phyloP scores from a whole-genome alignment of 192 early-diverging fungal species.

The Backusella sp. region DNA sequence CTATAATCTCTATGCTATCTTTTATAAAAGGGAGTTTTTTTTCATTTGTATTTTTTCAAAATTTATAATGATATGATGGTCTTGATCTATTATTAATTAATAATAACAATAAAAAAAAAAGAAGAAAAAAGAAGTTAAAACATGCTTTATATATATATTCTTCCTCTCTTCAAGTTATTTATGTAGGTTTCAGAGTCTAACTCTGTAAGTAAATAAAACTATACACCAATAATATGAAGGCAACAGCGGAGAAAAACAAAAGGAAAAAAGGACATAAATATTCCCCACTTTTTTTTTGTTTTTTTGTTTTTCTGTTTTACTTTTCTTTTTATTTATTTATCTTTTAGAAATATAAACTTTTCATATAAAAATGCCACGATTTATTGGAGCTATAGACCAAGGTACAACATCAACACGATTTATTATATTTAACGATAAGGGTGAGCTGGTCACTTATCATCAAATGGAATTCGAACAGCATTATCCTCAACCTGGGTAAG shows the following conservation, averaged over 20 bases:
- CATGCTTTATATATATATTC: too few species aligned
- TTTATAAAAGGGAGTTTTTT: too few species aligned
- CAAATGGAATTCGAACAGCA: constrained; percentile 83
- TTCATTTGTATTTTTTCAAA: too few species aligned
- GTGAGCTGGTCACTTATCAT: constrained; percentile 66
- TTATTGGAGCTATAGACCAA: constrained; percentile 90
- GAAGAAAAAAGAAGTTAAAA: too few species aligned
- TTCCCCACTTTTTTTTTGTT: background rate
- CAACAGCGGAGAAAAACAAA: background rate
- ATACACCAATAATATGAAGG: background rate
- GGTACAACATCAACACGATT: constrained; percentile 92
- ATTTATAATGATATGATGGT: too few species aligned
- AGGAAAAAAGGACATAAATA: background rate
- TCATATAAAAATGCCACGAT: constrained; percentile 42
- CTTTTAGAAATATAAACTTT: background rate
- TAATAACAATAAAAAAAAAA: too few species aligned
- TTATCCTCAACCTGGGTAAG: constrained; percentile 74
- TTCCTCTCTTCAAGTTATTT: background rate
- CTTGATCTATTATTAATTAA: too few species aligned
- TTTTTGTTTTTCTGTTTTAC: background rate
- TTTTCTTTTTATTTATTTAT: background rate
- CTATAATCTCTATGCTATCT: too few species aligned
- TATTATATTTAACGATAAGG: constrained; percentile 82
- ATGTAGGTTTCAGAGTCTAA: background rate
- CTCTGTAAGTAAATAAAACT: background rate